phyloP scores from a whole-genome alignment of 441 rosid genomes.

The Heliophila coronopifolia region DNA sequence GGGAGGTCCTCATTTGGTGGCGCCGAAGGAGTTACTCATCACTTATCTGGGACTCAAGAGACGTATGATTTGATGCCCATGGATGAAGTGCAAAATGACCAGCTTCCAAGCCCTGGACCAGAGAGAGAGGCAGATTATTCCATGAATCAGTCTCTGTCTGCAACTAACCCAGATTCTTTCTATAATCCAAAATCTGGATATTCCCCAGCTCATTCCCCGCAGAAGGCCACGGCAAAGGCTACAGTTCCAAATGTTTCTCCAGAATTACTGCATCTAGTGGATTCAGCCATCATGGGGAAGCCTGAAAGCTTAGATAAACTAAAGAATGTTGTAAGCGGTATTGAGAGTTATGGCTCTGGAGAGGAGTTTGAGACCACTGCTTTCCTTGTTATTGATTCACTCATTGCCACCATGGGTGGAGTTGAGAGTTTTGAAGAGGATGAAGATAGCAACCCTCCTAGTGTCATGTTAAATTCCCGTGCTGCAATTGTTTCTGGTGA shows the following conservation, averaged over 20 bases:
- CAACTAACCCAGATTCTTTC: conserved; percentile 51
- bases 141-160: conserved; percentile 46
- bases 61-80: conserved; percentile 38
- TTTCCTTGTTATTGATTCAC: conserved; percentile 87
- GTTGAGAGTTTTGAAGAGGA: conserved; percentile 98
- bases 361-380: conserved; percentile 79
- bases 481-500: conserved; percentile 97
- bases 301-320: conserved; percentile 82
- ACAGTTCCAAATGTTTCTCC: conserved; percentile 92
- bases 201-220: conserved; percentile 65
- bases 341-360: conserved; percentile 66
- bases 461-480: conserved; percentile 95
- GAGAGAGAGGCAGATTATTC: conserved; percentile 36
- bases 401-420: conserved; percentile 99
- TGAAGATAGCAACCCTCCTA: conserved; percentile 94
- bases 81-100: conserved; percentile 37
- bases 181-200: conserved; percentile 39
- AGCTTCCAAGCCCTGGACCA: conserved; percentile 50
- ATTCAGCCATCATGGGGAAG: conserved; percentile 99
- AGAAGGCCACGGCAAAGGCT: conserved; percentile 57
- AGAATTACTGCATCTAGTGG: conserved; percentile 92
- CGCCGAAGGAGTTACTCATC: conserved; percentile 34
- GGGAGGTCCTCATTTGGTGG: conserved; percentile 34
- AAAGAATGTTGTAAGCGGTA: conserved; percentile 77
- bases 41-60: conserved; percentile 30